These are phyloP conservation scores for Paraleonurus japonicus DNA, from an alignment of 257 asterid genomes.

Conservation along the genomic window DNA sequence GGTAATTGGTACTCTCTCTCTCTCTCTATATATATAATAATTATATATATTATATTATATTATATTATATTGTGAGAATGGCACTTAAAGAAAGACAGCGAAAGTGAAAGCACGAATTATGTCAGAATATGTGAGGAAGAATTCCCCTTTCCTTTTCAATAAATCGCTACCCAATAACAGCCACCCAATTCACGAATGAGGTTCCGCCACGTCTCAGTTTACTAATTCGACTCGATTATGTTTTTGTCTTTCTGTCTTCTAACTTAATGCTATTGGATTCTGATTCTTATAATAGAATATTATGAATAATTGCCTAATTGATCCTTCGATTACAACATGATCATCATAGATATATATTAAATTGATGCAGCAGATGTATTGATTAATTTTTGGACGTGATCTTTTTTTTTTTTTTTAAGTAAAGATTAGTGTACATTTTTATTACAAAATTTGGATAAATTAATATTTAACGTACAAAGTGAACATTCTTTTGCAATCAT, in stretches of 20 bases:
- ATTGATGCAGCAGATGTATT: not conserved
- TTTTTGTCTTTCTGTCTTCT: conserved; percentile 8
- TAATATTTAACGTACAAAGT: not conserved
- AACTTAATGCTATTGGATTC: not conserved
- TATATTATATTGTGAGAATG: conserved; percentile 3
- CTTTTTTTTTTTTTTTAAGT: not conserved
- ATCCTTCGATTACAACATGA: not conserved
- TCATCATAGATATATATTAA: no score
- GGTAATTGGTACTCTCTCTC: conserved; percentile 14
- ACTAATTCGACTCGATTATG: not conserved
- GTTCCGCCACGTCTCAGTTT: conserved; percentile 29
- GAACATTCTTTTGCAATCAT: not conserved
- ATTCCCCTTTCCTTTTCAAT: conserved; percentile 25
- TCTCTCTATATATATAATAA: no score
- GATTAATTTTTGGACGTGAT: not conserved
- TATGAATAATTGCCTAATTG: not conserved
- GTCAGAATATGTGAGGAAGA: conserved; percentile 33
- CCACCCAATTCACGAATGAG: conserved; percentile 28
- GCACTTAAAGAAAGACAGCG: conserved; percentile 20
- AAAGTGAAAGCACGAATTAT: conserved; percentile 24
- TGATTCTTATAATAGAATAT: not conserved
- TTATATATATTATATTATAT: no score
- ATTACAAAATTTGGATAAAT: not conserved
- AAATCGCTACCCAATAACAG: not conserved
- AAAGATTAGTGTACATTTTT: not conserved